Evolutionary conservation across 1,284 basidiomycete species (phyloP).

Genomic region (Farysia itapuensis): DNA sequence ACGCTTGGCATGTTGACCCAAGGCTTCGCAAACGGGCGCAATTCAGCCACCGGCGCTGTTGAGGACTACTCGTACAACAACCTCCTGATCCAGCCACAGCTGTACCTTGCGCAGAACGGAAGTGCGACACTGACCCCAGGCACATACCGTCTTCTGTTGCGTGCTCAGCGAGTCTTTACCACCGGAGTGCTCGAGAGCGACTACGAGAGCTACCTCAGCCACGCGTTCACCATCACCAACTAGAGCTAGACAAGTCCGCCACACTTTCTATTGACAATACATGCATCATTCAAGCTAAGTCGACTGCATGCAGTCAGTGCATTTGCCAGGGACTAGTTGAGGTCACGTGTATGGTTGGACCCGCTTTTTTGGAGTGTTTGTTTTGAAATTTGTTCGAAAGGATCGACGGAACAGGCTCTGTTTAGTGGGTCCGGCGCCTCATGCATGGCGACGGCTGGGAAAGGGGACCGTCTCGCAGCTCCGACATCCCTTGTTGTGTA

Average conservation of each 20-base stretch:
- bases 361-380: too few relatives aligned
- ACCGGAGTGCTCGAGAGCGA: conserved; percentile 65
- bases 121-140: conserved; percentile 65
- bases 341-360: too few relatives aligned
- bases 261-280: too few relatives aligned
- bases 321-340: too few relatives aligned
- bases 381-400: too few relatives aligned
- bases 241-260: conserved; percentile 2
- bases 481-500: too few relatives aligned
- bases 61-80: conserved; percentile 30
- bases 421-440: too few relatives aligned
- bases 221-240: conserved; percentile 32
- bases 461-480: too few relatives aligned
- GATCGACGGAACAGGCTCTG: too few relatives aligned
- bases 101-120: conserved; percentile 23
- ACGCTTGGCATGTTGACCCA: conserved; percentile 27
- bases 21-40: conserved; percentile 27
- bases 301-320: too few relatives aligned
- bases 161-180: conserved; percentile 68
- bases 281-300: too few relatives aligned
- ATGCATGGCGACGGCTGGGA: too few relatives aligned
- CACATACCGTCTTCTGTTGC: conserved; percentile 67
- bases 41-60: conserved; percentile 18
- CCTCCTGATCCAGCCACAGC: conserved; percentile 10
- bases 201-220: conserved; percentile 66